Evolutionary conservation across 2,329 filamentous ascomycete species (phyloP).

Genomic region (Scorias spongiosa): DNA sequence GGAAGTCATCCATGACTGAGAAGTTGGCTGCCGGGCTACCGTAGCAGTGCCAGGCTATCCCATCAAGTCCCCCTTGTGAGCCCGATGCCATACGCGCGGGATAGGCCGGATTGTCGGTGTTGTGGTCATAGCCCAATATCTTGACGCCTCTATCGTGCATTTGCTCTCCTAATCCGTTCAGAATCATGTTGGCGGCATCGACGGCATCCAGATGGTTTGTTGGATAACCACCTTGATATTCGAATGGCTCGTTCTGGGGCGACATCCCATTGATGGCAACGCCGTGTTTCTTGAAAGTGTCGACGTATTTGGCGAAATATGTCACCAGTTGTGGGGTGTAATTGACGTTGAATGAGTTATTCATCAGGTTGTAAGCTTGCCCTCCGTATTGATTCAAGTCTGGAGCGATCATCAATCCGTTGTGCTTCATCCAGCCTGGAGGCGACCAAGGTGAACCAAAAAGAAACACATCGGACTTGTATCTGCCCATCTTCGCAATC

Average conservation of each 20-base stretch:
- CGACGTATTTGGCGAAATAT: conserved; percentile 25
- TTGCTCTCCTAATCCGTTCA: conserved; percentile 12
- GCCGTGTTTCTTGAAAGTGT: conserved; percentile 19
- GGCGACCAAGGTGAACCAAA: conserved; percentile 24
- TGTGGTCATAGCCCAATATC: conserved; percentile 27
- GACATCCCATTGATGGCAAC: conserved; percentile 22
- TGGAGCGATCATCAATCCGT: conserved; percentile 17
- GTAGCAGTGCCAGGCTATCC: conserved; percentile 27
- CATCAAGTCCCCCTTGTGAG: conserved; percentile 12
- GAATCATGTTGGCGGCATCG: conserved; percentile 21
- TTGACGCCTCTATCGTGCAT: conserved; percentile 9
- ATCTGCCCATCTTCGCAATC: conserved; percentile 21
- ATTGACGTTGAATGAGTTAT: conserved; percentile 22
- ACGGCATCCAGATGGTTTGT: conserved; percentile 23
- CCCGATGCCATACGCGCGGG: conserved; percentile 20
- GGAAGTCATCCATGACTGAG: conserved; percentile 25
- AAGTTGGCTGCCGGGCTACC: conserved; percentile 15
- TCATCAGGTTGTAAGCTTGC: conserved; percentile 4
- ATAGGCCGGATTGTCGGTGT: conserved; percentile 23
- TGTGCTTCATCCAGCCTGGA: conserved; percentile 28
- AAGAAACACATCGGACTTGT: conserved; percentile 21
- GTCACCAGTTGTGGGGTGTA: conserved; percentile 20
- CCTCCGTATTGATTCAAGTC: conserved; percentile 6
- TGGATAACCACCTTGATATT: conserved; percentile 23
- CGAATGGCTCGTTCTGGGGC: conserved; percentile 26